Evolutionary conservation across 73 alveolate species (phyloP).

Genomic region (Paramecium caudatum): DNA sequence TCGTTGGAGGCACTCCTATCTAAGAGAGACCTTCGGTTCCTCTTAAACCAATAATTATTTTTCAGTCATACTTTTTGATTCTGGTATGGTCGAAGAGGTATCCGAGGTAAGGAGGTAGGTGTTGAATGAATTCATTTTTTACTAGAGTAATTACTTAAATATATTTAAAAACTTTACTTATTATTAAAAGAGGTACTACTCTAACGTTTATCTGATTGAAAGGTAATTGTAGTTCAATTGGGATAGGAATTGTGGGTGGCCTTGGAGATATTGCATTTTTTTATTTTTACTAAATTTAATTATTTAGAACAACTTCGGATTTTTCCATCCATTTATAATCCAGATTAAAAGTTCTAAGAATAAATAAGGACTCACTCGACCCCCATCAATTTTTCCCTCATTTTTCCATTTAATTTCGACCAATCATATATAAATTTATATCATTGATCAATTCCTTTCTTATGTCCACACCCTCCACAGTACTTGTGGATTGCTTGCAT

Average conservation of each 20-base stretch:
- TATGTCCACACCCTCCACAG: constrained; percentile 65
- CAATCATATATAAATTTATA: constrained; percentile 14
- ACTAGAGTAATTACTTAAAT: neutral
- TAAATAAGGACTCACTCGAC: constrained; percentile 22
- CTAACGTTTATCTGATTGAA: no score
- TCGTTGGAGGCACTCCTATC: constrained; percentile 55
- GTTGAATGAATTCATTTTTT: constrained; percentile 22
- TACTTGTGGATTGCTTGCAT: constrained; percentile 4
- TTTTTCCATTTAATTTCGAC: neutral
- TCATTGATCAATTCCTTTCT: constrained; percentile 47
- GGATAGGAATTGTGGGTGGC: constrained; percentile 40
- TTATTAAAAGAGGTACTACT: no score
- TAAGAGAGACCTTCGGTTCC: no score
- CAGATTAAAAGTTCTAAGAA: constrained; percentile 7
- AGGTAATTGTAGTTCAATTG: no score
- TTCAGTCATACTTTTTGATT: constrained; percentile 24
- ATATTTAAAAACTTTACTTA: no score
- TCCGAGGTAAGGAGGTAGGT: neutral
- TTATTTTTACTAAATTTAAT: constrained; percentile 27
- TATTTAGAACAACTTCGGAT: constrained; percentile 20
- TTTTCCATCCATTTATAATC: constrained; percentile 13
- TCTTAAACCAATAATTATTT: no score
- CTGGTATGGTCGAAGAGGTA: neutral
- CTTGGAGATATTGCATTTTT: constrained; percentile 34
- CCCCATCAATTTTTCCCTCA: neutral